phyloP scores from a whole-genome alignment of 2,329 filamentous ascomycete genomes.

The Colletotrichum sp. region DNA sequence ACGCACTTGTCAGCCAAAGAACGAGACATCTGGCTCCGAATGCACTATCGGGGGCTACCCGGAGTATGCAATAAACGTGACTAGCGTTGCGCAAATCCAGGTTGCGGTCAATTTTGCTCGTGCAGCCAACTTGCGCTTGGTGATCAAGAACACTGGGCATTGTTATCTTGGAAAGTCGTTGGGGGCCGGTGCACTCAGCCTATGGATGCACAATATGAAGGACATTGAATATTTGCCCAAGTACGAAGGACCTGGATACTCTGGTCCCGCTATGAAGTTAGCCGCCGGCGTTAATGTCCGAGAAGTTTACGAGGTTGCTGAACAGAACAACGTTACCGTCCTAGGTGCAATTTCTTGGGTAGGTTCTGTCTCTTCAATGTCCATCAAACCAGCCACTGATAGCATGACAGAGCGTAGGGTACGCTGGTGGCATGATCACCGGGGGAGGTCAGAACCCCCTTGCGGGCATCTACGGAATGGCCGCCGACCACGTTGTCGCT shows the following conservation, averaged over 20 bases:
- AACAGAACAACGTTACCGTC: not conserved
- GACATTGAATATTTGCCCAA: not conserved
- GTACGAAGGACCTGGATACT: not conserved
- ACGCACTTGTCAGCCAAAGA: not conserved
- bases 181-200: not conserved
- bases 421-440: constrained; percentile 63
- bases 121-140: constrained; percentile 43
- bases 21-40: not conserved
- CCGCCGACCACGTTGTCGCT: constrained; percentile 61
- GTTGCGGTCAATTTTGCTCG: constrained; percentile 43
- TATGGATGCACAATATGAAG: not conserved
- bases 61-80: not conserved
- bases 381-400: not conserved
- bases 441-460: constrained; percentile 64
- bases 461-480: constrained; percentile 57
- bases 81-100: constrained; percentile 31
- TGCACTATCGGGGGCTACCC: not conserved
- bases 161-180: not conserved
- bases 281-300: not conserved
- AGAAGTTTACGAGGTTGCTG: not conserved
- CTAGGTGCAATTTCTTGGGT: not conserved
- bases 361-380: not conserved
- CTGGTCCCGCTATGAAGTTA: not conserved
- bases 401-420: constrained; percentile 50
- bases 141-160: constrained; percentile 45